Percentiles rank a stretch among this genome's conserved stretches.
Evolutionary conservation across 768 basidiomycete genomes (phyloP).

Genomic region (Pleurotus sapidus): DNA sequence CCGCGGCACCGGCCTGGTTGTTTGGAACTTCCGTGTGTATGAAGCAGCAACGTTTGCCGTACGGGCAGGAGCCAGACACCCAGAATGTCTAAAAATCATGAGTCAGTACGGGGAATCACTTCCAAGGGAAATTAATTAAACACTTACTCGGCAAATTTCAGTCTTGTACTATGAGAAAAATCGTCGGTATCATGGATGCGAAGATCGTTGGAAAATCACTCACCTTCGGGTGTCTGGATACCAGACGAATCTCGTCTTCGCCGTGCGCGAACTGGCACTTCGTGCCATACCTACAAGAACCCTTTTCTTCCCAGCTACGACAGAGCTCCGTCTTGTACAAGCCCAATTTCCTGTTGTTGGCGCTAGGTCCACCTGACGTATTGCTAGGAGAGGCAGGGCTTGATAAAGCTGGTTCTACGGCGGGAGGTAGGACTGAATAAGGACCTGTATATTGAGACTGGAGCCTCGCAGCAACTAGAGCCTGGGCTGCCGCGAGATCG

Average conservation of each 20-base stretch:
- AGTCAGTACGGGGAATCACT: slow-evolving; percentile 10
- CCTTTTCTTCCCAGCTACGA: slow-evolving; percentile 92
- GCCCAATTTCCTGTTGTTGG: slow-evolving; percentile 88
- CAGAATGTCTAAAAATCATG: slow-evolving; percentile 69
- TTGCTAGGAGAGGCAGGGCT: slow-evolving; percentile 40
- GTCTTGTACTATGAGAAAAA: slow-evolving; percentile 72
- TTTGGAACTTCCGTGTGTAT: slow-evolving; percentile 85
- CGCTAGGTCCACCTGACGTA: slow-evolving; percentile 86
- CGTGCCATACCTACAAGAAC: slow-evolving; percentile 76
- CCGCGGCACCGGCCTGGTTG: slow-evolving; percentile 53
- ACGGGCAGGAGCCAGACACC: slow-evolving; percentile 91
- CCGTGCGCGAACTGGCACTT: slow-evolving; percentile 96
- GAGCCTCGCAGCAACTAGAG: slow-evolving; percentile 60
- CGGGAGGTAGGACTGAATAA: slow-evolving; percentile 36
- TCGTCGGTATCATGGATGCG: not conserved
- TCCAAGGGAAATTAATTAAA: slow-evolving; percentile 3
- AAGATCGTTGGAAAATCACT: slow-evolving; percentile 12
- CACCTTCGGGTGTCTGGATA: slow-evolving; percentile 89
- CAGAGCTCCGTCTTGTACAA: slow-evolving; percentile 91
- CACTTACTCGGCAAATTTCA: slow-evolving; percentile 82
- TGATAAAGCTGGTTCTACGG: slow-evolving; percentile 32
- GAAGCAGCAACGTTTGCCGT: slow-evolving; percentile 91
- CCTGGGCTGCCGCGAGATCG: slow-evolving; percentile 51
- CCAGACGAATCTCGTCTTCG: slow-evolving; percentile 80
- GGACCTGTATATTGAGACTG: slow-evolving; percentile 62